These are phyloP conservation scores for Naganishia antarctica DNA, from an alignment of 768 basidiomycete species.

Conservation along the genomic window DNA sequence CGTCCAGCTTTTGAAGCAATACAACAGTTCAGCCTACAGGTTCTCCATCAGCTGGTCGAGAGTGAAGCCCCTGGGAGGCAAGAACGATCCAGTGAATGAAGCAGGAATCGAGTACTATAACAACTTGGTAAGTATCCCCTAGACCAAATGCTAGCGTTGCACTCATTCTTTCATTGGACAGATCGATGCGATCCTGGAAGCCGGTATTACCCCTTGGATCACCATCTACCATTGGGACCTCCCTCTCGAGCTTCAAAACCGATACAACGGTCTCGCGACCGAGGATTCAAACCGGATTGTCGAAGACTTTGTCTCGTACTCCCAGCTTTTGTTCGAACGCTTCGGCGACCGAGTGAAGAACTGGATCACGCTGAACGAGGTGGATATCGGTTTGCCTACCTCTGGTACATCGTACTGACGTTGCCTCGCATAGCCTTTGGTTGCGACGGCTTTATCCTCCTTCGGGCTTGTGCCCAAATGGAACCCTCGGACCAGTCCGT, in stretches of 20 bases:
- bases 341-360: slow-evolving; percentile 41
- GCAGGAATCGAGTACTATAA: slow-evolving; percentile 38
- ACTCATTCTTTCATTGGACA: slow-evolving; percentile 35
- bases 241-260: slow-evolving; percentile 33
- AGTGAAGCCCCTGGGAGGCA: slow-evolving; percentile 67
- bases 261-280: slow-evolving; percentile 32
- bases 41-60: slow-evolving; percentile 74
- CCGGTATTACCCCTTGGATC: slow-evolving; percentile 34
- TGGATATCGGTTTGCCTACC: slow-evolving; percentile 1
- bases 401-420: neutral
- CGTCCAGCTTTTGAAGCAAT: slow-evolving; percentile 55
- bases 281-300: slow-evolving; percentile 23
- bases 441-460: neutral
- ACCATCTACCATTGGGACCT: slow-evolving; percentile 44
- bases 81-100: slow-evolving; percentile 67
- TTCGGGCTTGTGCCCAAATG: slow-evolving; percentile 11
- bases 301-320: slow-evolving; percentile 34
- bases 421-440: slow-evolving; percentile 2
- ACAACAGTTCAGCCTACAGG: slow-evolving; percentile 67
- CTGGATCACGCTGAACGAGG: slow-evolving; percentile 46
- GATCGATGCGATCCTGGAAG: slow-evolving; percentile 37
- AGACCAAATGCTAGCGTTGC: neutral
- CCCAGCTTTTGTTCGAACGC: slow-evolving; percentile 34
- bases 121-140: slow-evolving; percentile 27
- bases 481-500: slow-evolving; percentile 2